phyloP scores from a whole-genome alignment of 129 eudicot species.

The Mikania micrantha region DNA sequence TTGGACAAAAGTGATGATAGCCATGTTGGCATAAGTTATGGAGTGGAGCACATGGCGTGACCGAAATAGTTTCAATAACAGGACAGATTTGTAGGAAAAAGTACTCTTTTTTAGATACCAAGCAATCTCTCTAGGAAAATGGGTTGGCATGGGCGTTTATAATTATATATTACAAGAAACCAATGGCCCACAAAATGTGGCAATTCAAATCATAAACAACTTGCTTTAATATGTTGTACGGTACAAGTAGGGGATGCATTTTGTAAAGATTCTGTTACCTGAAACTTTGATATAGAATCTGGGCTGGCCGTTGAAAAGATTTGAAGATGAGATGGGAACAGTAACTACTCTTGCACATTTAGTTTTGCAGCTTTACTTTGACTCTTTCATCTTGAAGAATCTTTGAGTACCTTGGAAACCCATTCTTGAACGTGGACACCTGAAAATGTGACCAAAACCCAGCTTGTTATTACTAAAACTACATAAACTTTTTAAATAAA shows the following conservation, averaged over 20 bases:
- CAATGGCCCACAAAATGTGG: slow-evolving; percentile 14
- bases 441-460: slow-evolving; percentile 23
- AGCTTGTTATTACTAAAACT: background rate
- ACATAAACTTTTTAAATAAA: slow-evolving; percentile 11
- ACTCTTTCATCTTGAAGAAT: slow-evolving; percentile 63
- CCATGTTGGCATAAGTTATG: slow-evolving; percentile 30
- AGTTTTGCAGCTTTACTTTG: slow-evolving; percentile 44
- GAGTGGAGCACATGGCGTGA: slow-evolving; percentile 37
- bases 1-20: slow-evolving; percentile 37
- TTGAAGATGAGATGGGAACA: slow-evolving; percentile 25
- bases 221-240: slow-evolving; percentile 15
- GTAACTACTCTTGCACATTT: slow-evolving; percentile 10
- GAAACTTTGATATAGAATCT: slow-evolving; percentile 34
- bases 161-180: background rate
- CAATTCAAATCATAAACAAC: slow-evolving; percentile 7
- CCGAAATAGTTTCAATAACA: slow-evolving; percentile 21
- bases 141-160: slow-evolving; percentile 32
- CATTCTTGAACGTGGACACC: slow-evolving; percentile 78
- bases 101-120: slow-evolving; percentile 25
- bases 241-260: background rate
- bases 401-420: slow-evolving; percentile 69
- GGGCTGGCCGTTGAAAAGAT: slow-evolving; percentile 42
- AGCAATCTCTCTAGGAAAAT: slow-evolving; percentile 32
- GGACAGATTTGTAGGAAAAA: slow-evolving; percentile 28
- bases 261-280: slow-evolving; percentile 43